Evolutionary conservation across 495 filamentous ascomycete genomes (phyloP), one percentile per base, ranked within the genome.

Genomic region (Aspergillus coremiiformis): DNA sequence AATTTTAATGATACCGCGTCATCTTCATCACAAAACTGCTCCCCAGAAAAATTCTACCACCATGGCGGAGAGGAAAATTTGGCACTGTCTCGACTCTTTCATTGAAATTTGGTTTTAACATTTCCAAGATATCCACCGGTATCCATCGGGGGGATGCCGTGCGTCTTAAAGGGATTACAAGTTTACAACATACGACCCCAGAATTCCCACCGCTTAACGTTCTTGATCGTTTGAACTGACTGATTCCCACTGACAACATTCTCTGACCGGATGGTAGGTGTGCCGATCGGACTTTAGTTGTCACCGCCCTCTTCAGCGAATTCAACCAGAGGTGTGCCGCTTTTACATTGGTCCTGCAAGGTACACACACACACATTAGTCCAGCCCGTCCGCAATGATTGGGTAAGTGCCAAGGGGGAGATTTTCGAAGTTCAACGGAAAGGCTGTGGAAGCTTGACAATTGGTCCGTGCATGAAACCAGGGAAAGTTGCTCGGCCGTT

Each of bases 291-390:
- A n/a, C 19, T 2, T 22, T 37, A 44, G 8, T 22, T 20, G 14
- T 60, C 60, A 33, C 45, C 43, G 50, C 49, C 45, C 41, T 66
- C 63, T 26, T 49, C 69, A 32, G 62, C 70, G 48, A 81, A 79
- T 59, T 81, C 77, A 6, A 81, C 78, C 20, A 81, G 64, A 4
- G 77, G 76, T 32, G 76, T 78, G n/a, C 78, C 78, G 45, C 76
- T 79, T 57, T 79, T 81, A 57, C 78, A 81, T 63, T 80, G 68
- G 53, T 81, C 78, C 78, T 81, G 63, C 48, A 65, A 55, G 47
- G 45, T 39, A 59, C 24, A 50, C 37, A 59, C 72, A 44, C 37
- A 59, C 24, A 50, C 37, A 59, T 73, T 67, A 73, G 69, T 55
- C 19, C 4, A 53, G 39, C 14, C 32, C 14, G 12, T n/a, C 1